These are phyloP conservation scores for Combretum micranthum DNA, from an alignment of 345 rosid genomes.

Conservation along the genomic window DNA sequence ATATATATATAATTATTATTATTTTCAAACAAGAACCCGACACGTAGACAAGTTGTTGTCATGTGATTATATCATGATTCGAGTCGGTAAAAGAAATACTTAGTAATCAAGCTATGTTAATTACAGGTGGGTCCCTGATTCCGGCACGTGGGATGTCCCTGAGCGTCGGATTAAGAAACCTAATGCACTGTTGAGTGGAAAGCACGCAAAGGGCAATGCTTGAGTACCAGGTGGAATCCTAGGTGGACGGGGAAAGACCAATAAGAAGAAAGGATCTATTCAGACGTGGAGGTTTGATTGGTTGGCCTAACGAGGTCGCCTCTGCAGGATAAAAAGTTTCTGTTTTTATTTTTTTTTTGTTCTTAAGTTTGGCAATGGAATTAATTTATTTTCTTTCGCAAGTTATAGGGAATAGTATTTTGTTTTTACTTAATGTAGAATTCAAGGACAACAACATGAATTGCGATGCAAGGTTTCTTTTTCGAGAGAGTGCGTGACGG, in stretches of 20 bases:
- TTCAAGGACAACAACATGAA: no score
- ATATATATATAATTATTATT: no score
- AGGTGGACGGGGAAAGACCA: background rate
- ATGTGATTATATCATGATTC: constrained; percentile 7
- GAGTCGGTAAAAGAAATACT: background rate
- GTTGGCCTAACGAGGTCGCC: constrained; percentile 3
- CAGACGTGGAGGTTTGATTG: constrained; percentile 1
- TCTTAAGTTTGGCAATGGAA: no score
- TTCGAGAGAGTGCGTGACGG: no score
- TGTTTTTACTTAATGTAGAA: no score
- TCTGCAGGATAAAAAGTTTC: no score
- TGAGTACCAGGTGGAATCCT: constrained; percentile 1
- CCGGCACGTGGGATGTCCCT: constrained; percentile 3
- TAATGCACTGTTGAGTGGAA: constrained; percentile 1
- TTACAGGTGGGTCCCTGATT: background rate
- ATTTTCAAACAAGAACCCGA: no score
- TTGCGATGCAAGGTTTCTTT: no score
- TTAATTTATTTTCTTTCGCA: background rate
- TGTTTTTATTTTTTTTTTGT: no score
- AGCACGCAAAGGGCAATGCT: constrained; percentile 6
- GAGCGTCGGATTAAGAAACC: background rate
- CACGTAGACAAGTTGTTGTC: background rate
- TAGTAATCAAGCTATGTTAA: background rate
- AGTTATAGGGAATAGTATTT: background rate
- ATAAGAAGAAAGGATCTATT: background rate